These are phyloP conservation scores for Boeremia exigua DNA, from an alignment of 2,329 filamentous ascomycete species.

Conservation along the genomic window DNA sequence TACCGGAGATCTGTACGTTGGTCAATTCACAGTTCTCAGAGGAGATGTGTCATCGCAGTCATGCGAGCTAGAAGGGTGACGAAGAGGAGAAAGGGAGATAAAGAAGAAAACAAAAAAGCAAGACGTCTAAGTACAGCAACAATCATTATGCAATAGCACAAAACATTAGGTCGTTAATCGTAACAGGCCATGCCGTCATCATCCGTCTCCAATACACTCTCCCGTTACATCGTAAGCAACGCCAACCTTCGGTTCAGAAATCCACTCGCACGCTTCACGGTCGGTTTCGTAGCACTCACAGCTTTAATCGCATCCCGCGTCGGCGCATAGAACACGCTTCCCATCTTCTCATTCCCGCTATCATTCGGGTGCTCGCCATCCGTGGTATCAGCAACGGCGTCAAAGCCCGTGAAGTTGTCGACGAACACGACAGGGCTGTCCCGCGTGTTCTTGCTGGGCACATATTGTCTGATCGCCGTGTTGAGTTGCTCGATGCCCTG, in stretches of 20 bases:
- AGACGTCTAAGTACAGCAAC: neutral
- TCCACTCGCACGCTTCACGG: constrained; percentile 1
- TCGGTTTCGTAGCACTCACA: constrained; percentile 14
- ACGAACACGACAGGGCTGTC: constrained; percentile 37
- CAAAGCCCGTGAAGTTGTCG: constrained; percentile 38
- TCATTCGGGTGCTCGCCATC: constrained; percentile 47
- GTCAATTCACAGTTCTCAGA: neutral
- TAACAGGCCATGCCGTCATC: constrained; percentile 1
- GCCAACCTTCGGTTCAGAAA: constrained; percentile 8
- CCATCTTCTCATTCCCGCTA: constrained; percentile 40
- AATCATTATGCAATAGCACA: constrained; percentile 2
- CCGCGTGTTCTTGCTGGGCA: constrained; percentile 25
- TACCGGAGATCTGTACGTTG: constrained; percentile 2
- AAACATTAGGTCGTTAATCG: constrained; percentile 13
- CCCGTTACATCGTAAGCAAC: constrained; percentile 6
- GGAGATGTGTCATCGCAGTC: neutral
- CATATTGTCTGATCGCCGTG: constrained; percentile 25
- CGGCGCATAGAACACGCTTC: constrained; percentile 31
- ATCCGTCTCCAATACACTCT: neutral
- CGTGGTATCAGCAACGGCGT: constrained; percentile 37
- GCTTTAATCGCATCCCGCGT: constrained; percentile 23
- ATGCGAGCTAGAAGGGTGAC: neutral
- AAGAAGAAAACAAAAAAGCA: neutral
- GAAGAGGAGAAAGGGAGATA: neutral
- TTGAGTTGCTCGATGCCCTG: constrained; percentile 30